phyloP scores from a whole-genome alignment of 2,329 filamentous ascomycete species.

The Teratosphaeriaceae sp. region DNA sequence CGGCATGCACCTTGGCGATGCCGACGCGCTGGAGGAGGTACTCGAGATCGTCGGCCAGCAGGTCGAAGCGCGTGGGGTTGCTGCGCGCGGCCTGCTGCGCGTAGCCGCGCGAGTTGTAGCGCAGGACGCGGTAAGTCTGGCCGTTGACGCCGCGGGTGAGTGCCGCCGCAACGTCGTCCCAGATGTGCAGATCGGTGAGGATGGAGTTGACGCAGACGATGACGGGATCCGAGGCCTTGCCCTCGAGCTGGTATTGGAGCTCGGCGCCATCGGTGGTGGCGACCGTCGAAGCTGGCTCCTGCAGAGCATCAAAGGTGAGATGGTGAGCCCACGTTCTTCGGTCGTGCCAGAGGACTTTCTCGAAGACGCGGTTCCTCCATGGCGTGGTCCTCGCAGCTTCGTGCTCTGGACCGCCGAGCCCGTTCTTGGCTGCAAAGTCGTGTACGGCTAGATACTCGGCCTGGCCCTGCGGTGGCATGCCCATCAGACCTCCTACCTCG shows the following conservation, averaged over 20 bases:
- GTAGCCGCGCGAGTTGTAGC: constrained; percentile 71
- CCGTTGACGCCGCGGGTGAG: constrained; percentile 49
- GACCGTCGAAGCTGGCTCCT: constrained; percentile 59
- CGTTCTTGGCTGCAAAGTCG: constrained; percentile 64
- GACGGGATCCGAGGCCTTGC: constrained; percentile 61
- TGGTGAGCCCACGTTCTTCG: constrained; percentile 61
- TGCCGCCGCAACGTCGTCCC: constrained; percentile 65
- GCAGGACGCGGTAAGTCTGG: constrained; percentile 63
- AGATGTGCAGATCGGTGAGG: constrained; percentile 71
- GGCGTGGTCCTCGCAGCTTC: constrained; percentile 56
- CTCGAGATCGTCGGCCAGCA: constrained; percentile 62
- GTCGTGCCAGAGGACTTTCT: constrained; percentile 52
- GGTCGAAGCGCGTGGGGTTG: constrained; percentile 50
- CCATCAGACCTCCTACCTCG: constrained; percentile 51
- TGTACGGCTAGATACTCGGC: constrained; percentile 61
- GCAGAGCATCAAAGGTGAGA: constrained; percentile 66
- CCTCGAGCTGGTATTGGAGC: constrained; percentile 70
- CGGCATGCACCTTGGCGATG: constrained; percentile 56
- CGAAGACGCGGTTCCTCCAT: constrained; percentile 54
- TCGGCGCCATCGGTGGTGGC: constrained; percentile 61
- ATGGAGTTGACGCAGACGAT: constrained; percentile 76
- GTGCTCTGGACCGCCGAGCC: constrained; percentile 58
- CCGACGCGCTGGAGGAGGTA: constrained; percentile 62
- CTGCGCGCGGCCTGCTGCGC: constrained; percentile 33
- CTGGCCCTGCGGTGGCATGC: constrained; percentile 37